phyloP scores from a whole-genome alignment of 2,329 filamentous ascomycete species.

The Fusarium guadeloupense region DNA sequence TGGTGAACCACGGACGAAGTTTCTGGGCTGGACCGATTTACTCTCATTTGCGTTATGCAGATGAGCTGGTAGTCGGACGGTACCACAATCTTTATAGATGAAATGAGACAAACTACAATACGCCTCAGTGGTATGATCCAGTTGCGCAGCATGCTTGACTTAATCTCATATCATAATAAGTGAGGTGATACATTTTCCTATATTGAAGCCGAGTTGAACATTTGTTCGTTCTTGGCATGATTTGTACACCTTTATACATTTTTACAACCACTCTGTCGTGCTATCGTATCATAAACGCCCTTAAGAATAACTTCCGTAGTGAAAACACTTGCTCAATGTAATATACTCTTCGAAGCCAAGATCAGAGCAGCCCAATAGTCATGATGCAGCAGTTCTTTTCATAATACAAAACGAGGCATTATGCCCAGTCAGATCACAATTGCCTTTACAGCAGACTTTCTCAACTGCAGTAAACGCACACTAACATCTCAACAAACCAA shows the following conservation, averaged over 20 bases:
- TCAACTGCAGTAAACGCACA: too few species aligned
- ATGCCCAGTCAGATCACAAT: too few species aligned
- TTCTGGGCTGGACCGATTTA: background rate
- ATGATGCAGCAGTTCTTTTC: too few species aligned
- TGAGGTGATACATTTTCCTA: background rate
- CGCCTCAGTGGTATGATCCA: background rate
- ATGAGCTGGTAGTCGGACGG: background rate
- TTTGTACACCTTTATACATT: background rate
- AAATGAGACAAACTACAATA: slow-evolving; percentile 22
- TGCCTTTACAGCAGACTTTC: too few species aligned
- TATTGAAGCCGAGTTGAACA: background rate
- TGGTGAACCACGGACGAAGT: background rate
- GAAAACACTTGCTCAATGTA: background rate
- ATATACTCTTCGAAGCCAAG: too few species aligned
- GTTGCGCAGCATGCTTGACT: background rate
- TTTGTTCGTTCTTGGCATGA: background rate
- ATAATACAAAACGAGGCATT: too few species aligned
- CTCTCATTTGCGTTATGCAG: slow-evolving; percentile 7
- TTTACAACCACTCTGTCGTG: background rate
- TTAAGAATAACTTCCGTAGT: background rate
- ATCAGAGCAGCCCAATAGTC: too few species aligned
- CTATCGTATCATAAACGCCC: background rate
- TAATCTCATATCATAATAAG: background rate
- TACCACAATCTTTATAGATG: slow-evolving; percentile 18
- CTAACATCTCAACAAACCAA: too few species aligned